A percentile compares a stretch with the other conserved stretches of the same genome.
Evolutionary conservation across 106 monocot species (phyloP).

Genomic region (Gastrodia elata): DNA sequence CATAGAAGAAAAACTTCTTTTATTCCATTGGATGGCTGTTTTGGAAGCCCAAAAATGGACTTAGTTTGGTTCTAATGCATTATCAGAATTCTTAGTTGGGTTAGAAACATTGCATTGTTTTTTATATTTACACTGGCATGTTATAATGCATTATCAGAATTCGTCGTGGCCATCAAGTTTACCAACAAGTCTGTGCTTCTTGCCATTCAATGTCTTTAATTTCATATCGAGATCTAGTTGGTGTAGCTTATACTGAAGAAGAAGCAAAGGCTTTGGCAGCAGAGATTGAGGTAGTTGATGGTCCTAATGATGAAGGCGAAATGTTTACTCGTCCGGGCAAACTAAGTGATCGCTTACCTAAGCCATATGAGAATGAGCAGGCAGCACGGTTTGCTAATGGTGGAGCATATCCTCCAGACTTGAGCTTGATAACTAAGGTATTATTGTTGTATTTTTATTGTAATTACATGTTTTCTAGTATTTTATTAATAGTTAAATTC

Average conservation of each 20-base stretch:
- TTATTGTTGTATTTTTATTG: neutral
- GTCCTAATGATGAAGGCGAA: conserved; percentile 77
- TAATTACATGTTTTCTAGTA: neutral
- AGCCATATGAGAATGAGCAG: conserved; percentile 70
- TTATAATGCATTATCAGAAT: conserved; percentile 31
- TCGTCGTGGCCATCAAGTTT: conserved; percentile 75
- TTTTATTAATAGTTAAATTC: neutral
- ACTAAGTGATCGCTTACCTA: conserved; percentile 66
- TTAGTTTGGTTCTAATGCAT: too few relatives aligned
- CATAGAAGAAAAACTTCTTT: neutral
- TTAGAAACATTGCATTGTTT: neutral
- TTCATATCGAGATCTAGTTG: conserved; percentile 80
- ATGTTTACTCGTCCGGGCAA: conserved; percentile 78
- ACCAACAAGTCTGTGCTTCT: conserved; percentile 59
- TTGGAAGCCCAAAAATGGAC: neutral
- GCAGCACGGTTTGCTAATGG: conserved; percentile 75
- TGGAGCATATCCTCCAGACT: conserved; percentile 73
- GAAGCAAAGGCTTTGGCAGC: conserved; percentile 87
- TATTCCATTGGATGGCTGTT: neutral
- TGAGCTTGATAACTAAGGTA: conserved; percentile 77
- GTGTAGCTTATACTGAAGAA: conserved; percentile 86
- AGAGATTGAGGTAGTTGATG: conserved; percentile 80
- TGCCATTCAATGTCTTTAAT: conserved; percentile 70
- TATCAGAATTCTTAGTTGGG: neutral
- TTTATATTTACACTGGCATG: neutral